A percentile compares a stretch with the other conserved stretches of the same genome.
Evolutionary conservation across 164 flowering plant species (phyloP).

Genomic region (Berberis thunbergii): DNA sequence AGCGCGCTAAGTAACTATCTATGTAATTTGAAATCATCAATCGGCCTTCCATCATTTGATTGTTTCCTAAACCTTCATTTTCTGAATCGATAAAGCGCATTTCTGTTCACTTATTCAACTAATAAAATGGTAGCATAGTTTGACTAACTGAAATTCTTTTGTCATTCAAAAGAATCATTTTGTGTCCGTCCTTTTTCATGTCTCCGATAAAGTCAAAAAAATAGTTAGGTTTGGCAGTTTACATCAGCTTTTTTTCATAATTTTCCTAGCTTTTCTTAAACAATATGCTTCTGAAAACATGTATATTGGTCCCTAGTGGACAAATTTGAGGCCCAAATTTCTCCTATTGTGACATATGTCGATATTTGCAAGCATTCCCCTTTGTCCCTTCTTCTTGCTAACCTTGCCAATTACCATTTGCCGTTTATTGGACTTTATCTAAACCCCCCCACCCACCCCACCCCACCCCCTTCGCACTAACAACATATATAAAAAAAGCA

Average conservation of each 20-base stretch:
- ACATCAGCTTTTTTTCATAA: conserved; percentile 3
- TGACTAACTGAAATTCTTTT: too few species aligned
- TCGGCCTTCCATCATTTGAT: too few species aligned
- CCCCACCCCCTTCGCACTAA: neutral
- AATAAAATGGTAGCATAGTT: too few species aligned
- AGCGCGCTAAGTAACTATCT: too few species aligned
- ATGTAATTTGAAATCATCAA: too few species aligned
- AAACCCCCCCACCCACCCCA: neutral
- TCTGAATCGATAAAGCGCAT: too few species aligned
- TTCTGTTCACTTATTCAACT: too few species aligned
- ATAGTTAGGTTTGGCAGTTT: conserved; percentile 7
- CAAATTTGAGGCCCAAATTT: too few species aligned
- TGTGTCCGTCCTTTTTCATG: conserved; percentile 1
- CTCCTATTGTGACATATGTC: conserved; percentile 41
- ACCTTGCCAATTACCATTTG: conserved; percentile 7
- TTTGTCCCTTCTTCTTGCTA: conserved; percentile 30
- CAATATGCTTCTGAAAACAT: neutral
- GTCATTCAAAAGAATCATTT: neutral
- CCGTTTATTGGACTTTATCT: conserved; percentile 2
- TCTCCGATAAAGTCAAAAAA: conserved; percentile 5
- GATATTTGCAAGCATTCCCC: conserved; percentile 9
- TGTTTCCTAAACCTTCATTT: too few species aligned
- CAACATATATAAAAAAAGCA: conserved; percentile 9
- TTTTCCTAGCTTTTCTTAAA: neutral
- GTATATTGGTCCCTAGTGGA: conserved; percentile 13